These are phyloP conservation scores for Astragalus glycyphyllos DNA, from an alignment of 306 rosid species.

Conservation along the genomic window DNA sequence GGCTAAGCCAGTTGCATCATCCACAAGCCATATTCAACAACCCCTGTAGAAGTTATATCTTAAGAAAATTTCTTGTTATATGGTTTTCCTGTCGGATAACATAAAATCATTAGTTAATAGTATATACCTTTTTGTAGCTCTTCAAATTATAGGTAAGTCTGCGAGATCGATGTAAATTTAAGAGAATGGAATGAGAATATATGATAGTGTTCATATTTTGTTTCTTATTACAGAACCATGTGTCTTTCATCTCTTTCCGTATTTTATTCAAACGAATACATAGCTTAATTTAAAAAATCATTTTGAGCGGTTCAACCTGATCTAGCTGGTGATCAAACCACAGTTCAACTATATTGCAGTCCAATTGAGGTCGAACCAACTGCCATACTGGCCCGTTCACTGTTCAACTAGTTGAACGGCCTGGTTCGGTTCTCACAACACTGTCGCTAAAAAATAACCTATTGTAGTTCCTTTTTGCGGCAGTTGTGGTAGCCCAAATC, in stretches of 20 bases:
- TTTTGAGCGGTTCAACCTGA: too few species aligned
- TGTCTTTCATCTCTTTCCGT: neutral
- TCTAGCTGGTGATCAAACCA: too few species aligned
- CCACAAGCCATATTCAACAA: slow-evolving; percentile 1
- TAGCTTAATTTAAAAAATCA: too few species aligned
- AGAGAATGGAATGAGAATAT: slow-evolving; percentile 13
- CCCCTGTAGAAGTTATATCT: neutral
- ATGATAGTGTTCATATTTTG: neutral
- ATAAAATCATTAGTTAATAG: too few species aligned
- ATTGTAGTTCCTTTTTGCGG: too few species aligned
- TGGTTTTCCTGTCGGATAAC: neutral
- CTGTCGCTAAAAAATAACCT: too few species aligned
- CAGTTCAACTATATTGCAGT: too few species aligned
- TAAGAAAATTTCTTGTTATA: neutral
- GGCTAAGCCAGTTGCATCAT: slow-evolving; percentile 59
- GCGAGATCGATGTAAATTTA: slow-evolving; percentile 31
- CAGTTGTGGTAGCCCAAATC: too few species aligned
- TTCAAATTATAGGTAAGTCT: slow-evolving; percentile 7
- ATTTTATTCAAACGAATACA: neutral
- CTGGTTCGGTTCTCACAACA: too few species aligned
- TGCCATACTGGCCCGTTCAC: too few species aligned
- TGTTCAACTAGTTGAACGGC: too few species aligned
- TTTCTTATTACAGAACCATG: neutral
- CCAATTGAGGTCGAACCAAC: too few species aligned
- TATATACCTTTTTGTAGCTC: slow-evolving; percentile 2